A percentile compares a stretch with the other conserved stretches of the same genome.
These are phyloP conservation scores for Pestalotiopsis sp. DNA, from an alignment of 2,329 filamentous ascomycete genomes.

Conservation along the genomic window DNA sequence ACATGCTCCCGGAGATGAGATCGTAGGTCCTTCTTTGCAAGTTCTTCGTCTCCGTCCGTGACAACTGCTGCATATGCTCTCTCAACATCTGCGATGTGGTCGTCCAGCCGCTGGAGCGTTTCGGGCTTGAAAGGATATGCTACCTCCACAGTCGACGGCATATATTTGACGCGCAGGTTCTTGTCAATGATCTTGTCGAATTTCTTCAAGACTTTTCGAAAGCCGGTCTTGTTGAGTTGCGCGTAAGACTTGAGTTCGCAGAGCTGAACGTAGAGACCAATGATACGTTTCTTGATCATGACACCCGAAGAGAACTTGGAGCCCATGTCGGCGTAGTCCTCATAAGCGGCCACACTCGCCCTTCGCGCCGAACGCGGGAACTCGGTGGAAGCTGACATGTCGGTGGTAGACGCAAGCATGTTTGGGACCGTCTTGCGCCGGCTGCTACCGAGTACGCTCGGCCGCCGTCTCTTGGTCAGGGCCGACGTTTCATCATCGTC, in stretches of 20 bases:
- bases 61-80: conserved; percentile 79
- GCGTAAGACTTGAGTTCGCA: conserved; percentile 96
- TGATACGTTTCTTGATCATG: conserved; percentile 88
- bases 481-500: conserved; percentile 57
- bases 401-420: conserved; percentile 44
- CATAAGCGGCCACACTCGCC: conserved; percentile 65
- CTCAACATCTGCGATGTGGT: conserved; percentile 76
- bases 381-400: conserved; percentile 66
- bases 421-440: conserved; percentile 40
- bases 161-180: conserved; percentile 76
- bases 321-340: conserved; percentile 78
- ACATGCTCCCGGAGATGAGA: conserved; percentile 94
- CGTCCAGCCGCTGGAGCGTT: conserved; percentile 72
- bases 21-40: conserved; percentile 83
- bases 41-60: conserved; percentile 75
- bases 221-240: conserved; percentile 95
- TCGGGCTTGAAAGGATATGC: conserved; percentile 80
- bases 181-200: conserved; percentile 95
- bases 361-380: conserved; percentile 59
- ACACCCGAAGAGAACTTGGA: conserved; percentile 70
- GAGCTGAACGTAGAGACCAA: conserved; percentile 85
- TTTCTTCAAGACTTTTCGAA: conserved; percentile 95
- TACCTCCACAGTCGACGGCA: conserved; percentile 71
- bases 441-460: conserved; percentile 35
- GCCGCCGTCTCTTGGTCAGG: conserved; percentile 46